These are phyloP conservation scores for Colletotrichum caudatum DNA, from an alignment of 2,329 filamentous ascomycete species.

Conservation along the genomic window DNA sequence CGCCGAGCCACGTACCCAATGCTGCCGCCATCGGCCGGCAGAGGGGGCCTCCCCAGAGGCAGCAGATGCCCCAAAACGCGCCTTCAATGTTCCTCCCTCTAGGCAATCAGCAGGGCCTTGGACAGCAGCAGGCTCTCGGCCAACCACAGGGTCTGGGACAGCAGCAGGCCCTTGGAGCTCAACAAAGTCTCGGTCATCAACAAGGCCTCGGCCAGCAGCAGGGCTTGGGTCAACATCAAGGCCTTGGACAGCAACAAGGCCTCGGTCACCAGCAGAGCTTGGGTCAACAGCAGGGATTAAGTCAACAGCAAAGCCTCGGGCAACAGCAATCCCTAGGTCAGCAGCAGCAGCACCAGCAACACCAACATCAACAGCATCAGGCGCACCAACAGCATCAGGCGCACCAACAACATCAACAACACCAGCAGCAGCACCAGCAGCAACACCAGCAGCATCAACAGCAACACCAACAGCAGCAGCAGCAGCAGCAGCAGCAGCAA, in stretches of 20 bases:
- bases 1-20: constrained; percentile 61
- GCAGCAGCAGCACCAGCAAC: constrained; percentile 46
- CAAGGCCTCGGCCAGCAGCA: constrained; percentile 34
- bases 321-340: constrained; percentile 36
- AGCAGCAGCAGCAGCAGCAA: constrained; percentile 46
- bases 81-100: constrained; percentile 54
- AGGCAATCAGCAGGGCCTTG: constrained; percentile 32
- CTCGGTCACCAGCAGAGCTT: constrained; percentile 32
- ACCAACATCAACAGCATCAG: constrained; percentile 47
- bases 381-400: constrained; percentile 46
- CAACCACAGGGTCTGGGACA: constrained; percentile 31
- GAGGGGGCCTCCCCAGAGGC: constrained; percentile 59
- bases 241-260: constrained; percentile 23
- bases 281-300: constrained; percentile 30
- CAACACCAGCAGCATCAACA: constrained; percentile 44
- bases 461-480: constrained; percentile 48
- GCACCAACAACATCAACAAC: constrained; percentile 48
- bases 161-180: constrained; percentile 32
- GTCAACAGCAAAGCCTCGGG: constrained; percentile 28
- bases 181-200: constrained; percentile 38
- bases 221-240: constrained; percentile 31
- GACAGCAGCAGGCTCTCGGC: constrained; percentile 40
- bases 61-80: constrained; percentile 58
- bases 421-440: constrained; percentile 49
- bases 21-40: constrained; percentile 60